Conservation (phyloP, 176 grass and related monocot genomes). For the Zizania latifolia region DNA sequence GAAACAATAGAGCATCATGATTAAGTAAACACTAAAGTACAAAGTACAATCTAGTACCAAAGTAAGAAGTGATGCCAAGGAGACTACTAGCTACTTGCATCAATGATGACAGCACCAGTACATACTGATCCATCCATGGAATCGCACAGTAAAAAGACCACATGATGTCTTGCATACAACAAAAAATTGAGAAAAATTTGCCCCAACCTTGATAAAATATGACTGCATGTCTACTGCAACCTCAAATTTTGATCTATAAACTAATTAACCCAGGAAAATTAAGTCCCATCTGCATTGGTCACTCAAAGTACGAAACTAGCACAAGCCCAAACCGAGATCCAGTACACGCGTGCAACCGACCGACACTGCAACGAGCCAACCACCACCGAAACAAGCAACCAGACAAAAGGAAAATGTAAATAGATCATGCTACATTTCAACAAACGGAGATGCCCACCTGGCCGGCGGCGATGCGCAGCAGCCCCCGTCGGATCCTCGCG, state of each 20-base stretch:
- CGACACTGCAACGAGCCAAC: background rate
- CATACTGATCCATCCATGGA: background rate
- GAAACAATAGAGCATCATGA: conserved; percentile 1
- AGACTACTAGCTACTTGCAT: background rate
- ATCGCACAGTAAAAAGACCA: background rate
- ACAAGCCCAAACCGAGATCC: background rate
- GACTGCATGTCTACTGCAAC: background rate
- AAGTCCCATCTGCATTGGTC: background rate
- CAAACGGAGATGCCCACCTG: conserved; percentile 42
- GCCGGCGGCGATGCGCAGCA: conserved; percentile 57
- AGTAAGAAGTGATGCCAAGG: background rate
- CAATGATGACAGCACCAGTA: background rate
- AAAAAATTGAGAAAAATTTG: background rate
- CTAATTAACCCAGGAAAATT: background rate
- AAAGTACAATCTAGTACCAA: background rate
- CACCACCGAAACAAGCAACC: background rate
- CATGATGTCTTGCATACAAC: background rate
- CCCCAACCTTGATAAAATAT: background rate
- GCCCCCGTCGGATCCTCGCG: conserved; percentile 61
- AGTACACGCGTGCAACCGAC: background rate
- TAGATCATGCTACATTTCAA: conserved; percentile 8
- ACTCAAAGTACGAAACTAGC: background rate
- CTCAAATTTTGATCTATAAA: background rate
- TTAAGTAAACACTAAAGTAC: conserved; percentile 7
- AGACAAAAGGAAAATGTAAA: background rate